Base-by-base conservation (phyloP, 805 yeast species). In the Helenozyma rhizophorensis region DNA sequence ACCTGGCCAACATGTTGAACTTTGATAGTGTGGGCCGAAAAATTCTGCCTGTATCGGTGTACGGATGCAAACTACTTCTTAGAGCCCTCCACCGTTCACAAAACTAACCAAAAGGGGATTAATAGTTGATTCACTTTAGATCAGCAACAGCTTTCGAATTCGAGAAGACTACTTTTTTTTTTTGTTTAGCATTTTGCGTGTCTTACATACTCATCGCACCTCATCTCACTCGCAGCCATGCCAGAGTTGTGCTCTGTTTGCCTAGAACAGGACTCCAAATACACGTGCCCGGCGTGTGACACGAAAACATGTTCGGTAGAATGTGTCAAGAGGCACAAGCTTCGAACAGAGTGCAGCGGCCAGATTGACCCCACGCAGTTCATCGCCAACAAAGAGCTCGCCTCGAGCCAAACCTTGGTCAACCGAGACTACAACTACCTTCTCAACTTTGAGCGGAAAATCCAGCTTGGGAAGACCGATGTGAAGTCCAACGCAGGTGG, bases 351-450 rank as follows among this genome's bases (percentile, higher is more conserved):
- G 14, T 89, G 97, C 52, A 61, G 76, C 3, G 96, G 96, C 0
- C 43, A 48, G 13, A 70, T 77, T 21, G 86, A 83, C 49, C 74
- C 74, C 10, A 67, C 86, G 2, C 60, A 61, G 28, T 86, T 77
- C 50, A 60, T 83, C 1, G 48, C 76, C 1, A 66, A 72, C 32
- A 54, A 56, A 4, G 68, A 68, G 2, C 56, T 87, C 6, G 37
- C 52, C 9, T 42, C 50, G 23, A 59, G 61, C 16, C 57, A 59
- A 7, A 45, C 56, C 4, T 74, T 78, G 28, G 74, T 88, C 6
- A 87, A 88, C 50, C 60, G 97, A 40, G 97, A 89, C 53, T 89
- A 87, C 55, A 82, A 85, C 51, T 85, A 84, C 50, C 58, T 89
- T 21, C 64, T 74, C 36, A 64, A 61, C 14, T 47, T 85, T 34